A percentile compares a stretch with the other conserved stretches of the same genome.
Conservation (phyloP, 768 basidiomycete genomes). For the Lactarius psammicola region DNA sequence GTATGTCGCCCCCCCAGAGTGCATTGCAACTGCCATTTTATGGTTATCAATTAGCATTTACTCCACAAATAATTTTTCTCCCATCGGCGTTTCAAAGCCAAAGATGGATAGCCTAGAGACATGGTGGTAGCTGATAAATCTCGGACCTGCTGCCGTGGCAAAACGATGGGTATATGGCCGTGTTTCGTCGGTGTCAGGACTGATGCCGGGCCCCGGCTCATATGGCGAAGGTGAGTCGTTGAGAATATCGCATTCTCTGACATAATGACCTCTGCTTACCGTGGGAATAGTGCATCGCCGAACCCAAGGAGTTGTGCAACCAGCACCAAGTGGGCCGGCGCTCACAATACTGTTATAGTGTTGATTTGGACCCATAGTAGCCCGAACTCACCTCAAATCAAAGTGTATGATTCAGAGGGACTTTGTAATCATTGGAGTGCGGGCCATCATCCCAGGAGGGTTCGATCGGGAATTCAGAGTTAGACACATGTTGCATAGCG, state of each 20-base stretch:
- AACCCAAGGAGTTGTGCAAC: neutral
- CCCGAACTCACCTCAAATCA: constrained; percentile 3
- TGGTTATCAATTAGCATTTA: neutral
- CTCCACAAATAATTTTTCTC: neutral
- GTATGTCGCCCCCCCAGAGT: neutral
- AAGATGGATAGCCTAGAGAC: neutral
- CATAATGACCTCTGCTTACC: neutral
- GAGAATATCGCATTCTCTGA: neutral
- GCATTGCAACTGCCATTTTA: neutral
- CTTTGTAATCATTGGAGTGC: neutral
- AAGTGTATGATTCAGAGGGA: neutral
- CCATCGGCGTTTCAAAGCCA: neutral
- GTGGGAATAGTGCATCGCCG: neutral
- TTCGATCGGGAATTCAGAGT: neutral
- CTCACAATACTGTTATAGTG: neutral
- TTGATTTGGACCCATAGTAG: neutral
- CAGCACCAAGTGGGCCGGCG: neutral
- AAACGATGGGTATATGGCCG: neutral
- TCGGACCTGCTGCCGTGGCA: neutral
- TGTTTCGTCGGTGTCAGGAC: neutral
- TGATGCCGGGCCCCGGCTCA: neutral
- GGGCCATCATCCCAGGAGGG: neutral
- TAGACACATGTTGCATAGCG: neutral
- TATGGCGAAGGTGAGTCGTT: neutral
- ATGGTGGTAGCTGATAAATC: neutral